Conservation (phyloP, 768 basidiomycete species). For the Jaapia argillacea region DNA sequence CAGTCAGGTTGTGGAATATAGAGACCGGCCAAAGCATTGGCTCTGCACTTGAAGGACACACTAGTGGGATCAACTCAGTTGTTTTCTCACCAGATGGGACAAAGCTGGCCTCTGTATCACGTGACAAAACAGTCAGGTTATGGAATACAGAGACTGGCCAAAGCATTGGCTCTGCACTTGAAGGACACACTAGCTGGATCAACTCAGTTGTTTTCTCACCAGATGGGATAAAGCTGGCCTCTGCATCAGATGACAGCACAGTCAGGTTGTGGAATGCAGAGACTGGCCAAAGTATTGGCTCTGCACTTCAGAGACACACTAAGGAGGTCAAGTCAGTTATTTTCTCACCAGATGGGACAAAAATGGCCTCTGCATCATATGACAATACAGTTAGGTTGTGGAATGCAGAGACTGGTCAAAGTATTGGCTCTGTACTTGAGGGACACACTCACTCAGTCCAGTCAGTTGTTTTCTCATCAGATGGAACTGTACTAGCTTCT, state of each 20-base stretch:
- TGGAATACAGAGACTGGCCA: constrained; percentile 10
- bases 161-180: constrained; percentile 10
- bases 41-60: constrained; percentile 4
- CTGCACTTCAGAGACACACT: constrained; percentile 1
- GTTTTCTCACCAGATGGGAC: constrained; percentile 13
- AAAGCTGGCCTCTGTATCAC: constrained; percentile 7
- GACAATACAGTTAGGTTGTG: constrained; percentile 8
- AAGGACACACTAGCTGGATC: background rate
- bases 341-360: constrained; percentile 9
- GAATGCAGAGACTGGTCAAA: constrained; percentile 7
- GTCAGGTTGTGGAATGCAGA: constrained; percentile 4
- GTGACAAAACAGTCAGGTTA: constrained; percentile 8
- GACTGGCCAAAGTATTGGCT: constrained; percentile 6
- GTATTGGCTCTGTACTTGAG: background rate
- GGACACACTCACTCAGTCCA: background rate
- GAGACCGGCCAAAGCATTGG: background rate
- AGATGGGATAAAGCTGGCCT: background rate
- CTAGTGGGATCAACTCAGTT: constrained; percentile 5
- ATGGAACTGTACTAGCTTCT: background rate
- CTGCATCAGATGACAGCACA: background rate
- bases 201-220: background rate
- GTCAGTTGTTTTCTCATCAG: background rate
- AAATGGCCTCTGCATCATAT: constrained; percentile 7
- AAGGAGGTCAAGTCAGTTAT: constrained; percentile 6
- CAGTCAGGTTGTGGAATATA: constrained; percentile 21